Evolutionary conservation across 2,329 filamentous ascomycete species (phyloP).

Genomic region (Arthrobotrys iridis): DNA sequence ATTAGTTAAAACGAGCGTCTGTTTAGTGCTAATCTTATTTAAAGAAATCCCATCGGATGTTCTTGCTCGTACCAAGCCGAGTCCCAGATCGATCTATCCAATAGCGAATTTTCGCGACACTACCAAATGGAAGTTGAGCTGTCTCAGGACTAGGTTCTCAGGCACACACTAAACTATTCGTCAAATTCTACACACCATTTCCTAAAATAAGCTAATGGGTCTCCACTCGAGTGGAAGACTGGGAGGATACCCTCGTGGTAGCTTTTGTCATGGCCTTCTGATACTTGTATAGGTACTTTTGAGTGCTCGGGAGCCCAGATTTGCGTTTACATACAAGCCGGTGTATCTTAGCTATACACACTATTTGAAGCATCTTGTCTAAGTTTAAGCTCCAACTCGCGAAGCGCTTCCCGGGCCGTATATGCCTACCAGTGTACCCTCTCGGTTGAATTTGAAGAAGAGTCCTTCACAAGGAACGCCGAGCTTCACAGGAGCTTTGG

Average conservation of each 20-base stretch:
- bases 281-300: background rate
- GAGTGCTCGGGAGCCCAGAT: background rate
- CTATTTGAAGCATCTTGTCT: background rate
- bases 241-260: background rate
- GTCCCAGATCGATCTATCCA: constrained; percentile 2
- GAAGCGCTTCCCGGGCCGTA: constrained; percentile 6
- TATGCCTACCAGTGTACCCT: background rate
- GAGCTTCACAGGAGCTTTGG: no score
- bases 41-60: constrained; percentile 4
- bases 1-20: background rate
- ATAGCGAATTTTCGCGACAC: constrained; percentile 38
- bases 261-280: background rate
- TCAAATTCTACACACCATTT: constrained; percentile 28
- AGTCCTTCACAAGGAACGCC: no score
- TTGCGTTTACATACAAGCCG: background rate
- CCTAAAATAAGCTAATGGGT: constrained; percentile 35
- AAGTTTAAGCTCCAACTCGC: no score
- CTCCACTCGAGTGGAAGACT: background rate
- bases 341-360: background rate
- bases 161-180: constrained; percentile 37
- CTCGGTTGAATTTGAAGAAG: background rate
- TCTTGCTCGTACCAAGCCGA: constrained; percentile 3
- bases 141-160: constrained; percentile 49
- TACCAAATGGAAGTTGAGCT: constrained; percentile 26
- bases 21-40: constrained; percentile 8